These are phyloP conservation scores for Puya raimondii DNA, from an alignment of 176 grass and related monocot species.

Conservation along the genomic window DNA sequence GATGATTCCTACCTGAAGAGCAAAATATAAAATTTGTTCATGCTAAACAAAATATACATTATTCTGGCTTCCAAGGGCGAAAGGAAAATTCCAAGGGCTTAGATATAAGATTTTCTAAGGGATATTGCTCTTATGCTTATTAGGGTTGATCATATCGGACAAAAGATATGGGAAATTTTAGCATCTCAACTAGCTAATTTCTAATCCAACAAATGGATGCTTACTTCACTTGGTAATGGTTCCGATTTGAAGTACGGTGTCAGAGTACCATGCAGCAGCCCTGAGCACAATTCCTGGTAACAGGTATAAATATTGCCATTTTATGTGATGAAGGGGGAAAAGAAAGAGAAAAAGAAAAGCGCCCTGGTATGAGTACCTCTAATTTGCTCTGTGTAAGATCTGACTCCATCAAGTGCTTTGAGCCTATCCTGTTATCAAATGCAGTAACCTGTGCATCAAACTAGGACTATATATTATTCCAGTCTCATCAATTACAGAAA, in stretches of 20 bases:
- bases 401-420: conserved; percentile 62
- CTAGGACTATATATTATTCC: not conserved
- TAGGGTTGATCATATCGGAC: no score
- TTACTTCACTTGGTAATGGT: conserved; percentile 48
- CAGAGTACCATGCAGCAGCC: conserved; percentile 43
- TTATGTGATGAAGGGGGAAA: not conserved
- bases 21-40: no score
- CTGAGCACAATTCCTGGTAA: conserved; percentile 59
- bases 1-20: no score
- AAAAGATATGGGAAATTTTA: no score
- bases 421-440: conserved; percentile 57
- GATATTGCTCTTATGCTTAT: no score
- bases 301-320: not conserved
- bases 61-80: no score
- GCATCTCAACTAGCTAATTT: not conserved
- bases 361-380: conserved; percentile 21
- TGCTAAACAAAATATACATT: not conserved
- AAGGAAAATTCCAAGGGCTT: no score
- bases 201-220: conserved; percentile 18
- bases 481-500: not conserved
- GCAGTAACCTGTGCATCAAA: conserved; percentile 51
- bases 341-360: not conserved
- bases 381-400: conserved; percentile 45
- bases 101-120: no score
- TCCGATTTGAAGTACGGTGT: conserved; percentile 53